Percentiles rank a stretch among this genome's conserved stretches.
Evolutionary conservation across 2,329 filamentous ascomycete genomes (phyloP).

Genomic region (Chaetothyriales sp.): DNA sequence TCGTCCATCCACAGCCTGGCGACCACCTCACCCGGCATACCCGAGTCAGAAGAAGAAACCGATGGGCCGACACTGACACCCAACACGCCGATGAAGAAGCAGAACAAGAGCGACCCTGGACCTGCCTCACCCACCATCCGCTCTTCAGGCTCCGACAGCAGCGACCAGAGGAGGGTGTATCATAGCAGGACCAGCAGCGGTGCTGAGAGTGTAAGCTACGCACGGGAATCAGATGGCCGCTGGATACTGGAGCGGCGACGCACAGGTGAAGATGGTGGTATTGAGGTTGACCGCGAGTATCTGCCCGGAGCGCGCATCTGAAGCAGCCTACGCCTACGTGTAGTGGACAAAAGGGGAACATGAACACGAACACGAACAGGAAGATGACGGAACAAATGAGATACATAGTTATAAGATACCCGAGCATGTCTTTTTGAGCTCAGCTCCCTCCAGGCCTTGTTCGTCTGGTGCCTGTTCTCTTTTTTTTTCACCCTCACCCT

Average conservation of each 20-base stretch:
- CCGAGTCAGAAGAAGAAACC: constrained; percentile 19
- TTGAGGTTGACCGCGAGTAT: constrained; percentile 21
- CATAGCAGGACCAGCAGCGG: constrained; percentile 24
- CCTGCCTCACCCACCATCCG: constrained; percentile 6
- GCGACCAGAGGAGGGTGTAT: constrained; percentile 9
- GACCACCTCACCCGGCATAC: constrained; percentile 13
- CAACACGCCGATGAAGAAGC: constrained; percentile 15
- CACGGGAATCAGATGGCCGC: constrained; percentile 20
- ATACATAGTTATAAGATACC: background rate
- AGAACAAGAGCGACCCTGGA: background rate
- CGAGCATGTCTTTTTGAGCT: background rate
- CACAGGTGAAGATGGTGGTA: constrained; percentile 21
- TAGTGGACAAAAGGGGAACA: too few relatives aligned
- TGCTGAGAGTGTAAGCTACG: constrained; percentile 24
- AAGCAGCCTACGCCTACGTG: too few relatives aligned
- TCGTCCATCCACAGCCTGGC: constrained; percentile 8
- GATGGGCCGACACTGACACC: constrained; percentile 17
- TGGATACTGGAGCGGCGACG: constrained; percentile 25
- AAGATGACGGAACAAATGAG: background rate
- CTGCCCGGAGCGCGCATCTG: constrained; percentile 19
- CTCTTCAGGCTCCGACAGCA: constrained; percentile 4
- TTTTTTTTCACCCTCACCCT: background rate
- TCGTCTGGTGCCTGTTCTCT: background rate
- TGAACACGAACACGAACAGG: too few relatives aligned
- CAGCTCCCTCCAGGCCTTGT: background rate